Evolutionary conservation across 1,139 yeast genomes (phyloP).

Genomic region (Candida tetrigidarum): DNA sequence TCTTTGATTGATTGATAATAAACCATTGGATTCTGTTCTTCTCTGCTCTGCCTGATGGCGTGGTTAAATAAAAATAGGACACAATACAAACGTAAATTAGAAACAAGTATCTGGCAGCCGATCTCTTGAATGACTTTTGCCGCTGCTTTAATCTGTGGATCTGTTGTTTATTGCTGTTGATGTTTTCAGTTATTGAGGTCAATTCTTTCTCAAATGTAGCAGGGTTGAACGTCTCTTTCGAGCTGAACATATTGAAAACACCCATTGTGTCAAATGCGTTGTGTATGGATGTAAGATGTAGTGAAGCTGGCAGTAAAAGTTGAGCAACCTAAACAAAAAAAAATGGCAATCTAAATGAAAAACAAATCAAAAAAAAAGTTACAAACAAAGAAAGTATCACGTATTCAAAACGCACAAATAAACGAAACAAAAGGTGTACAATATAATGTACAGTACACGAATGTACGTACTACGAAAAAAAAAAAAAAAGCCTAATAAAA

Average conservation of each 20-base stretch:
- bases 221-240: conserved; percentile 49
- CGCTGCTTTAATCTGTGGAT: conserved; percentile 19
- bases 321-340: background rate
- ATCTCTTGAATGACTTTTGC: conserved; percentile 15
- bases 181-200: conserved; percentile 43
- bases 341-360: background rate
- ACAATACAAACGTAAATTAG: conserved; percentile 36
- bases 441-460: too few species aligned
- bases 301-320: background rate
- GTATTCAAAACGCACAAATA: too few species aligned
- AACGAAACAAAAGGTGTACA: too few species aligned
- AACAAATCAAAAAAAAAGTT: background rate
- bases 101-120: conserved; percentile 29
- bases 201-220: conserved; percentile 55
- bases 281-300: too few species aligned
- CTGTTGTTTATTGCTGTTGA: conserved; percentile 28
- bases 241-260: conserved; percentile 33
- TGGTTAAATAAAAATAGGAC: conserved; percentile 28
- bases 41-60: conserved; percentile 23
- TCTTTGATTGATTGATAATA: conserved; percentile 26
- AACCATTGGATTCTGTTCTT: conserved; percentile 28
- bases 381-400: background rate
- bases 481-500: too few species aligned
- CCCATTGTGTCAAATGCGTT: conserved; percentile 17
- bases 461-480: too few species aligned